Evolutionary conservation across 805 yeast species (phyloP), one percentile per base, ranked within the genome.

Genomic region (Monosporozyma solicola): DNA sequence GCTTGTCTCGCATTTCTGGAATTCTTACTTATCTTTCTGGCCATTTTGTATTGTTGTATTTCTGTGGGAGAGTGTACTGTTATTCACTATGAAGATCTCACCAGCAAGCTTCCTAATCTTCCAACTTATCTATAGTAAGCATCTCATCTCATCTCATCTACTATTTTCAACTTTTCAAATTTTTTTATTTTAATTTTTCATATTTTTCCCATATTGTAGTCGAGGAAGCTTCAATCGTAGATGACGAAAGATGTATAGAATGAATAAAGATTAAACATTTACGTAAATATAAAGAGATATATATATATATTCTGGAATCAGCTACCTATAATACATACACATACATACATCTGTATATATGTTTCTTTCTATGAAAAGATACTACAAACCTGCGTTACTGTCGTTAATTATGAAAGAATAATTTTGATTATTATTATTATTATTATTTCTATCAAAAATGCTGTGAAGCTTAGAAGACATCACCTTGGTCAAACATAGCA

Each of bases 401-500:
- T 39, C 43, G 25, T 39, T 39, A 39, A 5, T 20, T 20, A 27
- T 39, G 9, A 39, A 20, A 39, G 43, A 20, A 39, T 16, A 4
- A 39, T n/a, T 5, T 11, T 10, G 13, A 33, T 33, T 33, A 33
- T 9, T 33, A n/a, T 11, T 33, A n/a, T n/a, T n/a, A 6, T n/a
- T 20, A 20, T 20, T 20, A 20, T 20, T 20, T 20, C 20, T 20
- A 20, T 20, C 20, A 20, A 20, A 20, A 20, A 20, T 20, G 20
- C 20, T 20, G 20, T 20, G 20, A 20, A 20, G 20, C 20, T 41
- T 64, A 64, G 35, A 57, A 74, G 57, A 74, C 76, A 64, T 92
- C 97, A 78, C 98, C 99, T 74, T 88, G 96, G 80, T 80, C 95
- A 70, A 86, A 85, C 99, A 92, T 92, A 66, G 97, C 98, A 64